Conservation (phyloP, 208 protist genomes). For the Trypanosoma cruzi region DNA sequence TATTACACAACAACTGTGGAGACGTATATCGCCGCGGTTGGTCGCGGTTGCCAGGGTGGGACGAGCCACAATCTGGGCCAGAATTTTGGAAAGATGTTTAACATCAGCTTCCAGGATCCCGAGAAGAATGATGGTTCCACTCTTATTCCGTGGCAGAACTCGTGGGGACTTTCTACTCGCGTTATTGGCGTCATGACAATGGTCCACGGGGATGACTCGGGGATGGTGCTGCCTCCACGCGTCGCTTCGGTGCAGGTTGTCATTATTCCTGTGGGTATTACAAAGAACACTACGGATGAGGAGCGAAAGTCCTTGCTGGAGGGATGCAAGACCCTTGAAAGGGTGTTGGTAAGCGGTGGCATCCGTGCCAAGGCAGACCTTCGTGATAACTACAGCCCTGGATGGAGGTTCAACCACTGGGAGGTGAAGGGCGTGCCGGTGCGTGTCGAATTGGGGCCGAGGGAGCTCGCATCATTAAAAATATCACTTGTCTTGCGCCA, state of each 20-base stretch:
- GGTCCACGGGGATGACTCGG: constrained; percentile 98
- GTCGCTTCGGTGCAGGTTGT: constrained; percentile 96
- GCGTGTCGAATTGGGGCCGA: constrained; percentile 98
- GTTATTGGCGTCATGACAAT: constrained; percentile 98
- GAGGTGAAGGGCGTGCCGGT: constrained; percentile 97
- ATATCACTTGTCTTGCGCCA: constrained; percentile 67
- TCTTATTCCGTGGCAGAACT: constrained; percentile 97
- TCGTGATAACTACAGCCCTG: constrained; percentile 96
- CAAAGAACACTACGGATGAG: constrained; percentile 71
- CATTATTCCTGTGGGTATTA: constrained; percentile 94
- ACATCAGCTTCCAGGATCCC: constrained; percentile 95
- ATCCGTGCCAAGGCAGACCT: constrained; percentile 93
- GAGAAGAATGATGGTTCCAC: constrained; percentile 82
- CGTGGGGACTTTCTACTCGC: constrained; percentile 99
- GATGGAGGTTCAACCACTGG: constrained; percentile 99
- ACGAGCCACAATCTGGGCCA: constrained; percentile 97
- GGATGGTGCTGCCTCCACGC: constrained; percentile 97
- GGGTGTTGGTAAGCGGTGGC: constrained; percentile 63
- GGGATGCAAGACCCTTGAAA: constrained; percentile 55
- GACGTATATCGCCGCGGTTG: constrained; percentile 97
- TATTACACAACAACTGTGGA: constrained; percentile 99
- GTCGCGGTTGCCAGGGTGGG: constrained; percentile 96
- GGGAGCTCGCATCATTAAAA: constrained; percentile 90
- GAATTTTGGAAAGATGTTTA: constrained; percentile 98
- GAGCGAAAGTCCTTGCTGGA: constrained; percentile 53